phyloP scores from a whole-genome alignment of 106 monocot genomes.

The Posidonia australis region DNA sequence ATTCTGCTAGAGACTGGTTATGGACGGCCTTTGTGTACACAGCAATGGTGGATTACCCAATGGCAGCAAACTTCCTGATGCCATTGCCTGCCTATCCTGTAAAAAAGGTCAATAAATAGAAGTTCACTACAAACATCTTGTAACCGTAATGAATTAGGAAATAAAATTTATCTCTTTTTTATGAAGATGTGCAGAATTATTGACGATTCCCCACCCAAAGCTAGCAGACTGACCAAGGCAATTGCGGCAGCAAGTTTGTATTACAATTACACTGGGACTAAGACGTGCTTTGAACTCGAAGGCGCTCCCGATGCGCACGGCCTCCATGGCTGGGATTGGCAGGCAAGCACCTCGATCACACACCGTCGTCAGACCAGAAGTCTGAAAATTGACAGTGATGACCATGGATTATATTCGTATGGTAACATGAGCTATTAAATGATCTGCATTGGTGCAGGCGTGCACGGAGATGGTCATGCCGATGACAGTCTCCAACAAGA shows the following conservation, averaged over 20 bases:
- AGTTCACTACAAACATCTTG: not conserved
- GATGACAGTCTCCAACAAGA: constrained; percentile 46
- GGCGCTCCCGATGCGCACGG: constrained; percentile 52
- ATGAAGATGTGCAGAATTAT: constrained; percentile 86
- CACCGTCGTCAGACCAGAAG: too few species aligned
- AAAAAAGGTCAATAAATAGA: too few species aligned
- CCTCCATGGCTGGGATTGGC: constrained; percentile 71
- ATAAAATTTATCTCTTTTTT: not conserved
- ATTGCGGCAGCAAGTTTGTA: constrained; percentile 74
- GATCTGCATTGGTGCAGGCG: constrained; percentile 21
- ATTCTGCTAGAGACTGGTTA: constrained; percentile 57
- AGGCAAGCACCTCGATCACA: constrained; percentile 25
- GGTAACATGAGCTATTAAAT: not conserved
- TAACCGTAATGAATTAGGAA: not conserved
- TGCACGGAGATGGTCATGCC: constrained; percentile 99
- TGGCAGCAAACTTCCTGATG: constrained; percentile 56
- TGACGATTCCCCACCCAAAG: constrained; percentile 39
- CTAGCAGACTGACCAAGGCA: constrained; percentile 37
- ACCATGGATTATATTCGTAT: too few species aligned
- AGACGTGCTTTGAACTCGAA: constrained; percentile 57
- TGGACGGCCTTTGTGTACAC: constrained; percentile 71
- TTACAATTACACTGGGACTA: constrained; percentile 52
- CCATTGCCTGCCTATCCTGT: constrained; percentile 68
- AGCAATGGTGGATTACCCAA: constrained; percentile 89
- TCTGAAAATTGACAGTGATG: too few species aligned